These are phyloP conservation scores for Cercospora sesami DNA, from an alignment of 2,329 filamentous ascomycete species.

Conservation along the genomic window DNA sequence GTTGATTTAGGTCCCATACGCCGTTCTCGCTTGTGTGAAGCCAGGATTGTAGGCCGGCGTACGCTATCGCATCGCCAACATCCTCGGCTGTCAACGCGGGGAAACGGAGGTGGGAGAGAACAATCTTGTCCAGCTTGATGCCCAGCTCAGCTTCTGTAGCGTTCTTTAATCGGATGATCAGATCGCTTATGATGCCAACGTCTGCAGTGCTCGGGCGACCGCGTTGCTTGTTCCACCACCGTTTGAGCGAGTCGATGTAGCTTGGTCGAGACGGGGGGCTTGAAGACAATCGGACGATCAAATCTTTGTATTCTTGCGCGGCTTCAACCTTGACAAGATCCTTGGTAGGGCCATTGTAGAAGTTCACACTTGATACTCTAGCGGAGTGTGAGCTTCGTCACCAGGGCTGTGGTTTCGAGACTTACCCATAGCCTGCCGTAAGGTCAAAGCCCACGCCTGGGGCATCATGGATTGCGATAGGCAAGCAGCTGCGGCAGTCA, in stretches of 20 bases:
- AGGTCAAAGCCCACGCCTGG: not conserved
- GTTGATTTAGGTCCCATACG: not conserved
- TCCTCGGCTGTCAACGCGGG: not conserved
- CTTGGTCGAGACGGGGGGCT: not conserved
- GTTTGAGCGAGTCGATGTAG: not conserved
- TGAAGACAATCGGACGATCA: not conserved
- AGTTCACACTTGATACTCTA: not conserved
- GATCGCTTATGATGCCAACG: not conserved
- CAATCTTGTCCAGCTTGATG: not conserved
- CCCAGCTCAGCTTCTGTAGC: not conserved
- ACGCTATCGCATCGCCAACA: not conserved
- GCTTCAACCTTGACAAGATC: not conserved
- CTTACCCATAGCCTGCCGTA: conserved; percentile 3
- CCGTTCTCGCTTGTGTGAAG: not conserved
- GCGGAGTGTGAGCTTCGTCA: not conserved
- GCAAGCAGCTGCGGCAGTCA: not conserved
- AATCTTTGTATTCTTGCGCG: conserved; percentile 4
- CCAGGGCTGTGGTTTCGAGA: not conserved
- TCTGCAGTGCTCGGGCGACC: not conserved
- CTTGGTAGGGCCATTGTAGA: not conserved
- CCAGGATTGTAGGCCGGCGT: conserved; percentile 3
- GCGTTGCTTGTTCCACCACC: not conserved
- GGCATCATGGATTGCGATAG: not conserved
- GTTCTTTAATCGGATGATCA: not conserved
- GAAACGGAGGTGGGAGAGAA: not conserved